Conservation (phyloP, 306 rosid species). For the Trifolium repens region DNA sequence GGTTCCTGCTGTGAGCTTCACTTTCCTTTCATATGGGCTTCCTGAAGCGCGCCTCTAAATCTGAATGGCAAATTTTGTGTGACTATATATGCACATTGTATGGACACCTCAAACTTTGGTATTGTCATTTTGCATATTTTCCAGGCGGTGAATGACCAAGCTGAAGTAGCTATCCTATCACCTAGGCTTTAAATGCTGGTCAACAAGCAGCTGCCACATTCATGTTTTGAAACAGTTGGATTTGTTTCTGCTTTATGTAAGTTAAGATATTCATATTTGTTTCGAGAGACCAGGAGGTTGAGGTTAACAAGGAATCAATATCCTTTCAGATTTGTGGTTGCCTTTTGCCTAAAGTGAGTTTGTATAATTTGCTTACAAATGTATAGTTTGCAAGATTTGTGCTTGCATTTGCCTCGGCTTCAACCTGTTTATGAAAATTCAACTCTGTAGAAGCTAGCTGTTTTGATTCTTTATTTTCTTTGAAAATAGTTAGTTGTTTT, state of each 20-base stretch:
- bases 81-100: slow-evolving; percentile 17
- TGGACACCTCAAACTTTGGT: slow-evolving; percentile 7
- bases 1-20: slow-evolving; percentile 39
- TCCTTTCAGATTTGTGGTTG: slow-evolving; percentile 19
- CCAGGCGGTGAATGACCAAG: slow-evolving; percentile 31
- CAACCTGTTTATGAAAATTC: slow-evolving; percentile 9
- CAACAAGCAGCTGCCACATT: slow-evolving; percentile 12
- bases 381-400: neutral
- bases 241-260: slow-evolving; percentile 13
- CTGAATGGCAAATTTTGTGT: slow-evolving; percentile 23
- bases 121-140: slow-evolving; percentile 26
- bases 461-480: neutral
- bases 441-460: neutral
- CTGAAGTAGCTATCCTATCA: slow-evolving; percentile 28
- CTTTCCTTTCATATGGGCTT: slow-evolving; percentile 18
- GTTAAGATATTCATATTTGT: slow-evolving; percentile 32
- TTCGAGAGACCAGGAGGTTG: slow-evolving; percentile 29
- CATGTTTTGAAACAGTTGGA: slow-evolving; percentile 10
- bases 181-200: neutral
- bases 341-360: slow-evolving; percentile 28
- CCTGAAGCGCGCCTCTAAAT: slow-evolving; percentile 24
- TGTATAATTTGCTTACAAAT: slow-evolving; percentile 2
- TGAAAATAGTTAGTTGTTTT: slow-evolving; percentile 2
- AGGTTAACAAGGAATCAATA: slow-evolving; percentile 6
- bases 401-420: neutral